Percentiles rank a stretch among this genome's conserved stretches.
Evolutionary conservation across 768 basidiomycete species (phyloP).

Genomic region (Porpolomopsis calyptriformis): DNA sequence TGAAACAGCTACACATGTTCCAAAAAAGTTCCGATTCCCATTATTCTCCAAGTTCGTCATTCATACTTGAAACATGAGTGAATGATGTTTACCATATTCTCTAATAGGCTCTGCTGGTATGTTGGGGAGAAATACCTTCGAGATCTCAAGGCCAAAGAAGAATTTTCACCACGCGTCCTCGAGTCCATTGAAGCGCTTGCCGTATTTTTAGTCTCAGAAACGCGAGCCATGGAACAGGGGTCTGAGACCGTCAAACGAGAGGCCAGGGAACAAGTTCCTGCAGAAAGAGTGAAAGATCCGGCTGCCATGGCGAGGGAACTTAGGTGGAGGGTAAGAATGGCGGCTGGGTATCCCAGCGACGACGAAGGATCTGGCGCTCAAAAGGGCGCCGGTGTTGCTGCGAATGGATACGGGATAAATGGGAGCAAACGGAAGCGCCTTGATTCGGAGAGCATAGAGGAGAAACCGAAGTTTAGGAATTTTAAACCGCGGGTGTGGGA

Average conservation of each 20-base stretch:
- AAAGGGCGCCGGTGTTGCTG: slow-evolving; percentile 13
- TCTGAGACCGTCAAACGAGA: slow-evolving; percentile 64
- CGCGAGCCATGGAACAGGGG: slow-evolving; percentile 58
- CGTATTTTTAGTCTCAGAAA: slow-evolving; percentile 72
- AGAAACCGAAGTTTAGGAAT: slow-evolving; percentile 39
- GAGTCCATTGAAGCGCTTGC: slow-evolving; percentile 62
- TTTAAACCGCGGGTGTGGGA: slow-evolving; percentile 67
- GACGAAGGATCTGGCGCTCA: slow-evolving; percentile 40
- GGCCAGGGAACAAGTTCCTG: slow-evolving; percentile 70
- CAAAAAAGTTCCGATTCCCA: slow-evolving; percentile 85
- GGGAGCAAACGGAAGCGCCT: slow-evolving; percentile 34
- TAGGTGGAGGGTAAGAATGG: slow-evolving; percentile 67
- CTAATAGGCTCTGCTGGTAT: slow-evolving; percentile 75
- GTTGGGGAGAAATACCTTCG: slow-evolving; percentile 73
- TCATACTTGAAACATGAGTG: slow-evolving; percentile 9
- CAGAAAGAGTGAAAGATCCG: slow-evolving; percentile 74
- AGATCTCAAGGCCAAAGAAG: slow-evolving; percentile 45
- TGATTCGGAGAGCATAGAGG: slow-evolving; percentile 16
- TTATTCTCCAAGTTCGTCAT: slow-evolving; percentile 57
- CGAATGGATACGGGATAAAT: slow-evolving; percentile 16
- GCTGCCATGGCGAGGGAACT: slow-evolving; percentile 74
- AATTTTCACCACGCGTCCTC: slow-evolving; percentile 45
- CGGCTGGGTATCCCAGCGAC: slow-evolving; percentile 53
- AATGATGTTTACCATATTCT: slow-evolving; percentile 3
- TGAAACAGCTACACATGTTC: slow-evolving; percentile 86